Conservation (phyloP, 2,329 filamentous ascomycete genomes). For the Hypoxylon sp. region DNA sequence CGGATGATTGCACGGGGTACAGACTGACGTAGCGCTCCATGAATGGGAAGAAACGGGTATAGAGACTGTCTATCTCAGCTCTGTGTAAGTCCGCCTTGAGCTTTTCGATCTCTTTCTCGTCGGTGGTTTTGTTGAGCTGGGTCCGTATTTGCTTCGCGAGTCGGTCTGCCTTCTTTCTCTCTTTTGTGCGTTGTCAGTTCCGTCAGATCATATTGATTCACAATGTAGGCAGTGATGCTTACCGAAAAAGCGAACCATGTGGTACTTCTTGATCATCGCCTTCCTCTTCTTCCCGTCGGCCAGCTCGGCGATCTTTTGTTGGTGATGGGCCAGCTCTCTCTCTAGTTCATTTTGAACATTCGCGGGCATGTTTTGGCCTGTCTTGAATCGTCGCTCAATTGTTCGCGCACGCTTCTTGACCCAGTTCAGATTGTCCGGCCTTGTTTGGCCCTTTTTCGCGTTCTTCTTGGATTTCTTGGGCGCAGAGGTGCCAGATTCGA, state of each 20-base stretch:
- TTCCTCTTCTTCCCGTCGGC: constrained; percentile 68
- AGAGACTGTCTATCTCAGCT: constrained; percentile 77
- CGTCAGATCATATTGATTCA: background rate
- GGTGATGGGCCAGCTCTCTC: constrained; percentile 72
- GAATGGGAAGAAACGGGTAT: constrained; percentile 76
- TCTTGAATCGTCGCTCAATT: constrained; percentile 70
- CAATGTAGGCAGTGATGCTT: constrained; percentile 40
- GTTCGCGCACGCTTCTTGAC: constrained; percentile 77
- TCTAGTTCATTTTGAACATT: constrained; percentile 74
- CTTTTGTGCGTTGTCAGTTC: constrained; percentile 49
- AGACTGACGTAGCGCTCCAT: constrained; percentile 74
- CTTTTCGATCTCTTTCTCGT: constrained; percentile 58
- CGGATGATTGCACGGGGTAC: constrained; percentile 54
- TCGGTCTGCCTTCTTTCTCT: constrained; percentile 75
- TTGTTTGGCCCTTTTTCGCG: constrained; percentile 53
- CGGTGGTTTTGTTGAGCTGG: constrained; percentile 60
- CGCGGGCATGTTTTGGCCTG: constrained; percentile 69
- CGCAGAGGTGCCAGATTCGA: constrained; percentile 26
- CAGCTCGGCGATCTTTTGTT: constrained; percentile 67
- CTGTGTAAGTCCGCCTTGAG: constrained; percentile 68
- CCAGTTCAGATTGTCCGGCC: constrained; percentile 61
- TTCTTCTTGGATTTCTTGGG: constrained; percentile 46
- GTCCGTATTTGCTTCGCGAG: constrained; percentile 70
- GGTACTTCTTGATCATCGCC: constrained; percentile 79
- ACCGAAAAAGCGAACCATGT: constrained; percentile 88